Percentiles rank a stretch among this genome's conserved stretches.
Evolutionary conservation across 768 basidiomycete genomes (phyloP).

Genomic region (Agrocybe pediades): DNA sequence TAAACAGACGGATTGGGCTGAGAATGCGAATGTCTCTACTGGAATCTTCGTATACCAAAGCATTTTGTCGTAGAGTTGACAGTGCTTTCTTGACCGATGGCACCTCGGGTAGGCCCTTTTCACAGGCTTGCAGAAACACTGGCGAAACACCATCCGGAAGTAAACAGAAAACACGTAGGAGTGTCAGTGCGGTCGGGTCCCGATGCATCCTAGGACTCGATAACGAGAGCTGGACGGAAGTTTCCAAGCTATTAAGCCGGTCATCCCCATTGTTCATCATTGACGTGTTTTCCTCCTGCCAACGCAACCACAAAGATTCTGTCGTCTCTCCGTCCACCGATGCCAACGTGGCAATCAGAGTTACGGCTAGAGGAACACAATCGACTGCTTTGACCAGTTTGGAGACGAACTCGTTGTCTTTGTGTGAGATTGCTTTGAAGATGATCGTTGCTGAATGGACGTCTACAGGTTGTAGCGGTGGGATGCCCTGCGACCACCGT

Average conservation of each 20-base stretch:
- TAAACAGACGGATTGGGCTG: slow-evolving; percentile 29
- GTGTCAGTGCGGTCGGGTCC: slow-evolving; percentile 23
- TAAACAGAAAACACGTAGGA: slow-evolving; percentile 28
- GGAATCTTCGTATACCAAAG: slow-evolving; percentile 23
- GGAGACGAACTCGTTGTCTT: slow-evolving; percentile 21
- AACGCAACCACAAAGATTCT: slow-evolving; percentile 28
- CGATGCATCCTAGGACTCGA: slow-evolving; percentile 26
- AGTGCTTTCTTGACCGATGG: slow-evolving; percentile 21
- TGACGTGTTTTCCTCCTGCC: slow-evolving; percentile 27
- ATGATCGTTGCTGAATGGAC: slow-evolving; percentile 23
- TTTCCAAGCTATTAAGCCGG: slow-evolving; percentile 29
- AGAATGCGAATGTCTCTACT: slow-evolving; percentile 23
- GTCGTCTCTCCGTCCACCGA: slow-evolving; percentile 31
- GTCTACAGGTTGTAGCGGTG: slow-evolving; percentile 28
- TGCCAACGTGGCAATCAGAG: slow-evolving; percentile 31
- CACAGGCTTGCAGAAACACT: slow-evolving; percentile 16
- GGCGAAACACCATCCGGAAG: slow-evolving; percentile 30
- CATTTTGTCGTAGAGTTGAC: slow-evolving; percentile 28
- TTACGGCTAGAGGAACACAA: slow-evolving; percentile 34
- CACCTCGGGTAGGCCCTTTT: slow-evolving; percentile 20
- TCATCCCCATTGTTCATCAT: slow-evolving; percentile 30
- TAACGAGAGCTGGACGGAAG: slow-evolving; percentile 32
- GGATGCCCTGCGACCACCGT: slow-evolving; percentile 23
- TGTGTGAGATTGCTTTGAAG: slow-evolving; percentile 25
- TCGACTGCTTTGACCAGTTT: slow-evolving; percentile 30